Base-by-base conservation (phyloP, 2,329 filamentous ascomycete species). In the Verticillium longisporum region DNA sequence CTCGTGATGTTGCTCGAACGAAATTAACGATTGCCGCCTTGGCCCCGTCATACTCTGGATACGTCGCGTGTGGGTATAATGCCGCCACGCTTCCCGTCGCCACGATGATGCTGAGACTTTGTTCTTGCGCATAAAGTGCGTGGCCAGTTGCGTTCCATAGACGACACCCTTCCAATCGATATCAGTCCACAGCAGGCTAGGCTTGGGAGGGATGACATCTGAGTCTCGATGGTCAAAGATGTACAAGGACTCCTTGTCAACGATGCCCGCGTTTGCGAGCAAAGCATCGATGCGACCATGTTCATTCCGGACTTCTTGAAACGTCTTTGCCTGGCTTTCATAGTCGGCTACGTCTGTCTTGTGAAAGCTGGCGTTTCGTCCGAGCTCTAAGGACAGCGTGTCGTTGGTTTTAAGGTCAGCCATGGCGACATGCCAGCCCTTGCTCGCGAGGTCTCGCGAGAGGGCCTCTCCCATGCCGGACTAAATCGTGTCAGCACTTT, bases 81-180 rank as follows among this genome's bases (percentile, higher is more conserved):
- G 71, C 77, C 1, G 76, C 74, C 61, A 77, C 74, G 61, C 75
- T 79, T 2, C 73, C 72, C 0, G 79, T 81, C 1, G 74, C 72
- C 11, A 80, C 69, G 59, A 82, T 78, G 60, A 71, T 74, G 1
- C 77, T 0, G 74, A 73, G 0, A 66, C 68, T 2, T 69, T 65
- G 61, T 82, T 83, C 61, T 81, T 75, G 13, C 80, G 73, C 81
- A 83, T 83, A 67, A 81, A 83, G 64, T 83, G 79, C 10, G 77
- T 78, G 1, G 81, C 78, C 9, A 83, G 70, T 60, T 76, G 74
- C 1, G 75, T 78, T 4, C 80, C 79, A 60, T 82, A 82, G 0
- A 83, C 67, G 1, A 83, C 74, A 3, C 78, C 78, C 66, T 83
- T 83, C 69, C 78, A 79, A 66, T 79, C 75, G n/a, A 81, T 68